phyloP scores from a whole-genome alignment of 495 filamentous ascomycete genomes.

The Penicillium odoratum region DNA sequence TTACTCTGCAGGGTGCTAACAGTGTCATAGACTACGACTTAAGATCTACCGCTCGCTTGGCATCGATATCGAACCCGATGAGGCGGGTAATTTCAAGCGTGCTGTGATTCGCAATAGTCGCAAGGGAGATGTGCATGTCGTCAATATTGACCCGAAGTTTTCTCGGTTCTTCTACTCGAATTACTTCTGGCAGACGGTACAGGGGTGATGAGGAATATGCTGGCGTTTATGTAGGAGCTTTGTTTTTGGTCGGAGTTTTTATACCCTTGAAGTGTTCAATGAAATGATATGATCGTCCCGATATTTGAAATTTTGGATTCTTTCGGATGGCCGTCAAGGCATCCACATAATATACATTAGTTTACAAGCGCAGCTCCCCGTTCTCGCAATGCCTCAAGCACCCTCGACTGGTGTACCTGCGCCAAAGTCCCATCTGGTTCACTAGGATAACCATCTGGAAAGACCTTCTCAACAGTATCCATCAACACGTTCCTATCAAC shows the following conservation, averaged over 20 bases:
- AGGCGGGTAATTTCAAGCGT: conserved; percentile 77
- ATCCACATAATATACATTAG: conserved; percentile 1
- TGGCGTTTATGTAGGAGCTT: conserved; percentile 23
- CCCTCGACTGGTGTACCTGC: conserved; percentile 24
- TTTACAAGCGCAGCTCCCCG: neutral
- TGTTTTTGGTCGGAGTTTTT: conserved; percentile 18
- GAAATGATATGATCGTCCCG: conserved; percentile 8
- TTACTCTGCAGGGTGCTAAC: neutral
- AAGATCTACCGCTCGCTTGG: conserved; percentile 90
- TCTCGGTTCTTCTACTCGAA: conserved; percentile 91
- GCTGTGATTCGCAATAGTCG: conserved; percentile 83
- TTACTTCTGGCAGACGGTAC: conserved; percentile 92
- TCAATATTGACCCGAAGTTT: conserved; percentile 92
- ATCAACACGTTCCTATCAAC: conserved; percentile 29
- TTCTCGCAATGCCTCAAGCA: conserved; percentile 23
- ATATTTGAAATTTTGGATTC: neutral
- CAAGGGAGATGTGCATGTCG: conserved; percentile 90
- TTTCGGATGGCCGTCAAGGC: neutral
- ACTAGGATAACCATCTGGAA: conserved; percentile 26
- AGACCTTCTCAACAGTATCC: conserved; percentile 33
- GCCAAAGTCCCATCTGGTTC: conserved; percentile 21
- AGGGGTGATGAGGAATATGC: conserved; percentile 29
- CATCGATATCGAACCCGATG: conserved; percentile 83
- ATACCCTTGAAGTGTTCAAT: conserved; percentile 22
- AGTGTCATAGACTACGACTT: conserved; percentile 62